Percentiles rank a stretch among this genome's conserved stretches.
Conservation (phyloP, 345 rosid species). For the Kernera saxatilis region DNA sequence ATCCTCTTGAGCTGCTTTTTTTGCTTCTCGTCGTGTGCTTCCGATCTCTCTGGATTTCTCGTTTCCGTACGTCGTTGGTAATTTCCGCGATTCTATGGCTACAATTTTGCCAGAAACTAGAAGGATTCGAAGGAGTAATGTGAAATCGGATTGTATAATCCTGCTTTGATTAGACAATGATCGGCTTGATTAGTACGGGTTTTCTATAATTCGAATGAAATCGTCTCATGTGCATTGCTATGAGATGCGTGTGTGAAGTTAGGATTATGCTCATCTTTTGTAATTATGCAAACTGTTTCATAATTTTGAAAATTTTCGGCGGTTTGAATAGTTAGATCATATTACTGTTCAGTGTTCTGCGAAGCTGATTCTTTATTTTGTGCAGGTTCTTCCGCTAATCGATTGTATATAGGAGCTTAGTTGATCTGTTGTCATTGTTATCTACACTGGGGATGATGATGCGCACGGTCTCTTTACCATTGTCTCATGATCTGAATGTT, state of each 20-base stretch:
- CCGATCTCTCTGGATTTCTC: slow-evolving; percentile 9
- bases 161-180: background rate
- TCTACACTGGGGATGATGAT: slow-evolving; percentile 40
- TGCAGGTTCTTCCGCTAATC: background rate
- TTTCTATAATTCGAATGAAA: background rate
- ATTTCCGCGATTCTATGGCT: background rate
- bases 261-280: background rate
- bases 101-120: background rate
- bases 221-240: background rate
- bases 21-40: too few species aligned
- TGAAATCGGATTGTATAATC: background rate
- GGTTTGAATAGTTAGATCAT: background rate
- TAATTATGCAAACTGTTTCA: background rate
- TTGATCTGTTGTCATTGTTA: background rate
- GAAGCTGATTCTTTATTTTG: background rate
- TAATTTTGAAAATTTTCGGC: background rate
- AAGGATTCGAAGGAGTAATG: background rate
- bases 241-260: background rate
- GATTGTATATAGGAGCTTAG: slow-evolving; percentile 5
- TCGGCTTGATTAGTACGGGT: background rate
- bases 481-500: slow-evolving; percentile 48
- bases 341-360: background rate
- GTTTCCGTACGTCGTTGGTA: background rate
- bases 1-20: too few species aligned
- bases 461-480: slow-evolving; percentile 40